Evolutionary conservation across 495 filamentous ascomycete species (phyloP).

Genomic region (Daldinia concentrica): DNA sequence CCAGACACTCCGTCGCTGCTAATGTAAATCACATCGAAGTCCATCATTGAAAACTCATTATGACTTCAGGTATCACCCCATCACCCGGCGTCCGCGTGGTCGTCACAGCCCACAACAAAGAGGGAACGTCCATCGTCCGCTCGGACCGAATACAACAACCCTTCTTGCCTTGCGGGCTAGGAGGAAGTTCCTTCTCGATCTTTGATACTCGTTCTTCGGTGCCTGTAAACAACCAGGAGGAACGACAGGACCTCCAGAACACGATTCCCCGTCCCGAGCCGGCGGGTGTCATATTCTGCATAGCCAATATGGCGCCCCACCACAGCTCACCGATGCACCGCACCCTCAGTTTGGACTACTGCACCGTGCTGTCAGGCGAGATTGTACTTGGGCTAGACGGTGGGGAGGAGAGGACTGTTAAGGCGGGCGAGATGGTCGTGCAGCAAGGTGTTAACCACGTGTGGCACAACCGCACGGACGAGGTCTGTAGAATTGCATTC

Average conservation of each 20-base stretch:
- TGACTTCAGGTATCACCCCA: conserved; percentile 13
- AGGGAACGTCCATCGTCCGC: conserved; percentile 48
- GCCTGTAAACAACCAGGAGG: conserved; percentile 45
- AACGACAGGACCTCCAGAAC: conserved; percentile 16
- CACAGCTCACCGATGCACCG: conserved; percentile 48
- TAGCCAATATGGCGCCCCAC: conserved; percentile 38
- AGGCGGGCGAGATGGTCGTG: conserved; percentile 48
- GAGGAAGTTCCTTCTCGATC: conserved; percentile 35
- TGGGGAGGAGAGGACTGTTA: conserved; percentile 48
- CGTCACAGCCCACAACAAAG: conserved; percentile 46
- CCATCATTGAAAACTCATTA: neutral
- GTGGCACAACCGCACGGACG: conserved; percentile 47
- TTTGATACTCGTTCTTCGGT: conserved; percentile 44
- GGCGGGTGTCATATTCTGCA: conserved; percentile 42
- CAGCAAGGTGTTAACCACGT: conserved; percentile 50
- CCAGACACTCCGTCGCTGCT: no score
- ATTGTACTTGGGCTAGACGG: conserved; percentile 49
- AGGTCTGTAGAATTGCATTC: conserved; percentile 45
- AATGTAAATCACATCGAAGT: no score
- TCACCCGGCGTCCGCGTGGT: conserved; percentile 42
- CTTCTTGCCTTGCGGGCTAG: conserved; percentile 48
- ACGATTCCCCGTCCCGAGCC: conserved; percentile 43
- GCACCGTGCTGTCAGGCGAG: conserved; percentile 47
- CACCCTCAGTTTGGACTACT: conserved; percentile 50
- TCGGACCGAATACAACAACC: conserved; percentile 41